A percentile compares a stretch with the other conserved stretches of the same genome.
Conservation (phyloP, 1,284 basidiomycete genomes). For the Puccinia sorghi region DNA sequence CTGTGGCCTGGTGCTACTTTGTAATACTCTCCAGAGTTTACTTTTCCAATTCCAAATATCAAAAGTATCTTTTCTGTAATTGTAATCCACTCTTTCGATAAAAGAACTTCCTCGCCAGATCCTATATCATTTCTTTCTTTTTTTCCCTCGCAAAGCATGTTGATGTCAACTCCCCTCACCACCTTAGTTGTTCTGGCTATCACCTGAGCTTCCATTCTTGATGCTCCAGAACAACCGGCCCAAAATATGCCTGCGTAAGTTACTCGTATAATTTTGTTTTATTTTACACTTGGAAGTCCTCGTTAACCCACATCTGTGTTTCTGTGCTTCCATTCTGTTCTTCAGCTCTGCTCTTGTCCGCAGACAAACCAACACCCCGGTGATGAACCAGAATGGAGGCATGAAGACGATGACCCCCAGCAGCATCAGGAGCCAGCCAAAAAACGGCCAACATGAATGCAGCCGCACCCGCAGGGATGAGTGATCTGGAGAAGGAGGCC, state of each 20-base stretch:
- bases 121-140: not conserved
- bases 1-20: too few species aligned
- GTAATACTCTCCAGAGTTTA: too few species aligned
- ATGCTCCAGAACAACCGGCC: not conserved
- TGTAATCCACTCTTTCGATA: not conserved
- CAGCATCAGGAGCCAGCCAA: not conserved
- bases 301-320: too few species aligned
- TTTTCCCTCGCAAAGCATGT: not conserved
- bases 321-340: too few species aligned
- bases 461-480: not conserved
- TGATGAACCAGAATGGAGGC: not conserved
- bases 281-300: too few species aligned
- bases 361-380: not conserved
- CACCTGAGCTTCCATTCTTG: not conserved
- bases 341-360: not conserved
- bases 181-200: not conserved
- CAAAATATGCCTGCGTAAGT: too few species aligned
- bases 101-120: not conserved
- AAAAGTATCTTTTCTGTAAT: too few species aligned
- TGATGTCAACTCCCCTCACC: constrained; percentile 1
- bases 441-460: not conserved
- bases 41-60: too few species aligned
- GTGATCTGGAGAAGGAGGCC: constrained; percentile 21
- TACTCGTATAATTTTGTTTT: too few species aligned
- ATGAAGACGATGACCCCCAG: not conserved